Base-by-base conservation (phyloP, 2,329 filamentous ascomycete genomes). In the Cladophialophora exuberans region DNA sequence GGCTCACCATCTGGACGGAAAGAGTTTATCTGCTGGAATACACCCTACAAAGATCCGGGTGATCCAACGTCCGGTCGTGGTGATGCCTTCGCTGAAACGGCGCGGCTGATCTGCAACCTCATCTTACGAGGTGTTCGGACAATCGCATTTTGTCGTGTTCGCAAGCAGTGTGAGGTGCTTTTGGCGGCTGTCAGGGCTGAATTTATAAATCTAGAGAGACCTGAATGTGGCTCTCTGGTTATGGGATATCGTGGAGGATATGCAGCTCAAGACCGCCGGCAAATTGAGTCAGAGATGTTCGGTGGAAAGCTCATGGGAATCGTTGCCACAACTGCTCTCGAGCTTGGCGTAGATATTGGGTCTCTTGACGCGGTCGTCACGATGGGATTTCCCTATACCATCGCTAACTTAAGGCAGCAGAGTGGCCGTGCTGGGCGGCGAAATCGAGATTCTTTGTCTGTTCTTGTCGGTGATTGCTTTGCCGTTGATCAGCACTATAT, bases 21-120 rank as follows among this genome's bases (percentile, higher is more conserved):
- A 69, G 93, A 97, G 66, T 97, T 97, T 54, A 68, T 99, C 5
- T 97, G 92, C 71, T 99, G 94, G 94, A 97, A 99, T 65, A 97
- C 93, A 0, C 94, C 94, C 0, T 96, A 85, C 71, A 95, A 91
- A 69, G 93, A 97, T 63, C 90, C 93, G 0, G 82, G 80, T 1
- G 93, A 97, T 70, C 89, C 91, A 6, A 84, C 88, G 0, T 96
- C 90, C 64, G 93, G 94, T 1, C 84, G 94, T 54, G 90, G 89
- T 11, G 90, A 90, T 68, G 86, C 87, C 3, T 84, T 95, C 69
- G 81, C 83, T 3, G 93, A 99, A 72, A 88, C 90, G n/a, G 90
- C 94, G 1, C 85, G 89, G 38, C 75, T 99, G 0, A 96, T 99
- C 67, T 96, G 90, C 65, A 89, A 96, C 66, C 78, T 99, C 2